Percentiles rank a stretch among this genome's conserved stretches.
phyloP scores from a whole-genome alignment of 148 eudicot species.

The Spergularia bocconei region DNA sequence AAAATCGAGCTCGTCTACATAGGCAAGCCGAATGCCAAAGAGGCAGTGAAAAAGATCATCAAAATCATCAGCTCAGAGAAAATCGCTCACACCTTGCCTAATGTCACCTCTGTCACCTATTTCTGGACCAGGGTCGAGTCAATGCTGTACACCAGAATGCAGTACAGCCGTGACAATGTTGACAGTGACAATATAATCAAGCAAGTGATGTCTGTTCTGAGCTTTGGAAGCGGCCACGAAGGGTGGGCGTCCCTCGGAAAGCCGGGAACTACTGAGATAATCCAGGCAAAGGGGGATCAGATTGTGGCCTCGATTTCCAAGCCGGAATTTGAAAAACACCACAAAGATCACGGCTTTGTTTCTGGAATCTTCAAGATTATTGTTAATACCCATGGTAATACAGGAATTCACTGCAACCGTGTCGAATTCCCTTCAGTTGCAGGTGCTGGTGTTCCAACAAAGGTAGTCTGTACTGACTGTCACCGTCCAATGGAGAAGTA shows the following conservation, averaged over 20 bases:
- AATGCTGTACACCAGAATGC: conserved; percentile 72
- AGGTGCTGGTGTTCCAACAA: conserved; percentile 28
- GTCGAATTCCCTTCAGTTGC: conserved; percentile 56
- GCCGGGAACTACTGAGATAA: conserved; percentile 42
- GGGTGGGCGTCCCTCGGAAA: conserved; percentile 67
- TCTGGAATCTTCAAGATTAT: conserved; percentile 33
- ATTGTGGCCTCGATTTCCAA: conserved; percentile 30
- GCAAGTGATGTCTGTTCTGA: conserved; percentile 56
- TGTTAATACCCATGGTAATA: conserved; percentile 35
- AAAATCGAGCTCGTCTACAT: conserved; percentile 62
- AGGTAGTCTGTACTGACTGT: conserved; percentile 60
- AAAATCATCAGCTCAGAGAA: conserved; percentile 26
- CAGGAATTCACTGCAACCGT: conserved; percentile 67
- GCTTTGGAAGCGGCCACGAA: conserved; percentile 61
- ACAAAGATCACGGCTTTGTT: conserved; percentile 44
- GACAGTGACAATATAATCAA: conserved; percentile 54
- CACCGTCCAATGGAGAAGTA: conserved; percentile 72
- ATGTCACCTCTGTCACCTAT: conserved; percentile 52
- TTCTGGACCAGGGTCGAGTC: conserved; percentile 82
- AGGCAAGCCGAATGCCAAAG: conserved; percentile 59
- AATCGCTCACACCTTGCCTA: conserved; percentile 40
- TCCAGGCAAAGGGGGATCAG: conserved; percentile 42
- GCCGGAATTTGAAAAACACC: conserved; percentile 39
- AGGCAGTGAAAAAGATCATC: conserved; percentile 37
- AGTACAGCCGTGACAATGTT: conserved; percentile 37